A percentile compares a stretch with the other conserved stretches of the same genome.
These are phyloP conservation scores for Gypsophila paniculata DNA, from an alignment of 179 eudicot genomes.

Conservation along the genomic window DNA sequence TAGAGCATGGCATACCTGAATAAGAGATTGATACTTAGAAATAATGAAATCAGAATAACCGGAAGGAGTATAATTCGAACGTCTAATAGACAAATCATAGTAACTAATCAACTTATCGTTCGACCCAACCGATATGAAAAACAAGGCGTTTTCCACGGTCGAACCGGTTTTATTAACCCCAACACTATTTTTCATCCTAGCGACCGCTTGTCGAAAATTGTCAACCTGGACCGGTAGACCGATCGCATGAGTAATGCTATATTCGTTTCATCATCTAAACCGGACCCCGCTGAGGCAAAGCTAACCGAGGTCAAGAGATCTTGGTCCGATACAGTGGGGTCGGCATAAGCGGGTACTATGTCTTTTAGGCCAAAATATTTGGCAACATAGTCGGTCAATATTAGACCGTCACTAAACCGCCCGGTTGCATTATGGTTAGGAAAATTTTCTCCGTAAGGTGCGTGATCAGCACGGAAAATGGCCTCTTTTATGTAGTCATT, in stretches of 20 bases:
- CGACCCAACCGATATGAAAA: slow-evolving; percentile 31
- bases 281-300: slow-evolving; percentile 66
- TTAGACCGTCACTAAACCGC: slow-evolving; percentile 41
- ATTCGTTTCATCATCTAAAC: slow-evolving; percentile 39
- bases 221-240: too few relatives aligned
- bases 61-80: slow-evolving; percentile 8
- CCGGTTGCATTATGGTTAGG: slow-evolving; percentile 30
- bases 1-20: slow-evolving; percentile 22
- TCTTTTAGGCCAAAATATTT: slow-evolving; percentile 38
- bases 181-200: too few relatives aligned
- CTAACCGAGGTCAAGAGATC: slow-evolving; percentile 51
- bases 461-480: slow-evolving; percentile 25
- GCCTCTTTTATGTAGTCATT: slow-evolving; percentile 32
- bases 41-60: slow-evolving; percentile 27
- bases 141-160: not conserved
- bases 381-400: slow-evolving; percentile 43
- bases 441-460: slow-evolving; percentile 30
- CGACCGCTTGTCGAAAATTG: too few relatives aligned
- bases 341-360: slow-evolving; percentile 43
- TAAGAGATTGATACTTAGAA: slow-evolving; percentile 14
- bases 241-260: not conserved
- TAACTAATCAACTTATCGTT: slow-evolving; percentile 34
- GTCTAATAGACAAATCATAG: slow-evolving; percentile 27
- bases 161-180: too few relatives aligned
- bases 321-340: slow-evolving; percentile 28